A percentile compares a stretch with the other conserved stretches of the same genome.
These are phyloP conservation scores for Tylopilus rubrobrunneus DNA, from an alignment of 768 basidiomycete species.

Conservation along the genomic window DNA sequence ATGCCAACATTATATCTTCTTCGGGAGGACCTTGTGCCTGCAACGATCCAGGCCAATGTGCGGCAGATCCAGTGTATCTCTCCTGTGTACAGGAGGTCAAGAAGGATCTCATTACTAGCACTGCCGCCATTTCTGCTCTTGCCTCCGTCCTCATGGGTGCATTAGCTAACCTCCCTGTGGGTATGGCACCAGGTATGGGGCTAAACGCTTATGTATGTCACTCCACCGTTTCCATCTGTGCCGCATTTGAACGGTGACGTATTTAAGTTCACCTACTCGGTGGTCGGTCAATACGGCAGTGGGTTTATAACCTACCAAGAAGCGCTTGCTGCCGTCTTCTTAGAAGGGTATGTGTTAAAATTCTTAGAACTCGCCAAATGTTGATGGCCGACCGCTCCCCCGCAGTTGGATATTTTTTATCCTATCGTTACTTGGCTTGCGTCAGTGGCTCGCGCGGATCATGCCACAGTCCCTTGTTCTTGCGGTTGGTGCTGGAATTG, in stretches of 20 bases:
- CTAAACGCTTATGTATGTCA: constrained; percentile 71
- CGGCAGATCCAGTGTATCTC: constrained; percentile 47
- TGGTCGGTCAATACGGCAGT: constrained; percentile 80
- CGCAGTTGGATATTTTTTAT: constrained; percentile 76
- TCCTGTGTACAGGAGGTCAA: constrained; percentile 58
- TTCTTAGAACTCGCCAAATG: neutral
- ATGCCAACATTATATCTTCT: constrained; percentile 72
- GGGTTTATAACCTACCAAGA: constrained; percentile 69
- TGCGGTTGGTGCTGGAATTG: constrained; percentile 84
- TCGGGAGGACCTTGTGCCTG: constrained; percentile 83
- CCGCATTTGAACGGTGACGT: neutral
- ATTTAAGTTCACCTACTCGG: constrained; percentile 76
- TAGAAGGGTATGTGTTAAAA: constrained; percentile 63
- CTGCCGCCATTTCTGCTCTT: constrained; percentile 72
- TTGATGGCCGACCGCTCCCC: neutral
- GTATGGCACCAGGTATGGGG: constrained; percentile 82
- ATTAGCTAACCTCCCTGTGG: constrained; percentile 85
- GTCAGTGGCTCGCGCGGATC: constrained; percentile 85
- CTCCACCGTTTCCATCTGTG: neutral
- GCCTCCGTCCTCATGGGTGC: constrained; percentile 80
- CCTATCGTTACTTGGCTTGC: constrained; percentile 76
- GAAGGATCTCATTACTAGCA: constrained; percentile 78
- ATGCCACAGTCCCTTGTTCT: constrained; percentile 87
- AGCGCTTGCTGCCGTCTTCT: constrained; percentile 80
- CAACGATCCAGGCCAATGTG: constrained; percentile 50